Percentiles rank a stretch among this genome's conserved stretches.
Conservation (phyloP, 148 eudicot genomes). For the Nepenthes gracilis region DNA sequence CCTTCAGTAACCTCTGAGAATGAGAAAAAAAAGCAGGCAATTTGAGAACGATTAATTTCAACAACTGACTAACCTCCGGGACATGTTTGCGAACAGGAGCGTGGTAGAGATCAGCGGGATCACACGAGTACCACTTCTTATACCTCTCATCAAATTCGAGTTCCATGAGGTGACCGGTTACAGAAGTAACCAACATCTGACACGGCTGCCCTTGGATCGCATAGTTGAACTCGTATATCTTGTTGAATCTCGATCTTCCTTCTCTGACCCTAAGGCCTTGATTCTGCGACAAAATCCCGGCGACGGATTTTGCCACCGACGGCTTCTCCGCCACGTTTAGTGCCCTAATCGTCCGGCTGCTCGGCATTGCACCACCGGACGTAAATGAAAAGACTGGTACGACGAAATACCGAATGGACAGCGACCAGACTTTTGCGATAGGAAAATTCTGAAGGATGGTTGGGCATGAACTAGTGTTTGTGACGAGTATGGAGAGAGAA, state of each 20-base stretch:
- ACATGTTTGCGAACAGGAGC: constrained; percentile 66
- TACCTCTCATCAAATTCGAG: constrained; percentile 71
- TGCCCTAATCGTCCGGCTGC: constrained; percentile 47
- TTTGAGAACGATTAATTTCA: no score
- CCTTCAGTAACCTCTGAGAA: no score
- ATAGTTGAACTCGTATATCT: constrained; percentile 71
- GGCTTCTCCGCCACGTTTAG: constrained; percentile 98
- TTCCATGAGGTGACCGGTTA: constrained; percentile 94
- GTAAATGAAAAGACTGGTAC: not conserved
- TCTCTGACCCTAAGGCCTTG: constrained; percentile 49
- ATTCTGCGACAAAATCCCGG: constrained; percentile 55
- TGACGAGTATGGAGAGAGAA: no score
- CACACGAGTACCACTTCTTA: constrained; percentile 86
- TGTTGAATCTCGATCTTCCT: constrained; percentile 81
- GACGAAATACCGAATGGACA: no score
- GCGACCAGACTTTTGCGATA: no score
- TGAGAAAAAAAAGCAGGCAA: no score
- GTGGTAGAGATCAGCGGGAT: constrained; percentile 66
- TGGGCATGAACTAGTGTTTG: no score
- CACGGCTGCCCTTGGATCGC: constrained; percentile 44
- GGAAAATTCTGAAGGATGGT: no score
- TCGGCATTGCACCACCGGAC: constrained; percentile 20
- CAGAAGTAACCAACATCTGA: constrained; percentile 84
- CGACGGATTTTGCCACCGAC: constrained; percentile 88
- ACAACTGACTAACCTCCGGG: constrained; percentile 33